Conservation (phyloP, 2,329 filamentous ascomycete species). For the Apiospora aurea region DNA sequence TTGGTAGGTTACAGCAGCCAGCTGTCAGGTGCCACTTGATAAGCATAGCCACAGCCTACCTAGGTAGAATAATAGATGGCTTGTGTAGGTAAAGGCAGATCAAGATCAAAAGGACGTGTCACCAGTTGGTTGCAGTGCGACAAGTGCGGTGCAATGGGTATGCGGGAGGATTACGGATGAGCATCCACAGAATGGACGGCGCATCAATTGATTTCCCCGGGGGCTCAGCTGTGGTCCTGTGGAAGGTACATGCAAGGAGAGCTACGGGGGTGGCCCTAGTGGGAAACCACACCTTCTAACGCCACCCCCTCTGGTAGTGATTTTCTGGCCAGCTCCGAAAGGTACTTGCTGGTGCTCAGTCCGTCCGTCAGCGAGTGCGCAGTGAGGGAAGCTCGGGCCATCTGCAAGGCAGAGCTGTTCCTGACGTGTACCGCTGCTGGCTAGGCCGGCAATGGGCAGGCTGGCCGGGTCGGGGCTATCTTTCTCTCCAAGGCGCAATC, state of each 20-base stretch:
- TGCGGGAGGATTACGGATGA: neutral
- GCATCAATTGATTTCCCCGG: conserved; percentile 9
- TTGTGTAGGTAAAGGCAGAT: neutral
- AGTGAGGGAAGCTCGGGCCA: conserved; percentile 22
- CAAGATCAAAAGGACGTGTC: neutral
- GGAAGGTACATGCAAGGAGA: neutral
- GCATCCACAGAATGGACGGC: neutral
- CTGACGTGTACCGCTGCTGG: conserved; percentile 24
- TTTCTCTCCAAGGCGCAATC: neutral
- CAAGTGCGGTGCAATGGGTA: neutral
- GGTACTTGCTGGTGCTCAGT: conserved; percentile 1
- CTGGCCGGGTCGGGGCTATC: neutral
- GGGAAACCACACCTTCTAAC: neutral
- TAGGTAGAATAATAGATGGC: neutral
- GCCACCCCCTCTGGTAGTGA: neutral
- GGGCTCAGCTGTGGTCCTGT: neutral
- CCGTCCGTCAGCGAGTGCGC: too few species aligned
- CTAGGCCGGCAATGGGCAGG: neutral
- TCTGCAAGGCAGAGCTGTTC: conserved; percentile 25
- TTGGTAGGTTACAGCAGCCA: neutral
- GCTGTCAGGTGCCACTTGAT: conserved; percentile 7
- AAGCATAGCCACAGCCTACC: conserved; percentile 1
- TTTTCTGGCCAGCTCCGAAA: neutral
- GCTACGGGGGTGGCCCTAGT: conserved; percentile 6
- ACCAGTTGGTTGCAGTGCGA: neutral